A percentile compares a stretch with the other conserved stretches of the same genome.
Evolutionary conservation across 805 yeast species (phyloP).

Genomic region (Barnettozyma siamensis): DNA sequence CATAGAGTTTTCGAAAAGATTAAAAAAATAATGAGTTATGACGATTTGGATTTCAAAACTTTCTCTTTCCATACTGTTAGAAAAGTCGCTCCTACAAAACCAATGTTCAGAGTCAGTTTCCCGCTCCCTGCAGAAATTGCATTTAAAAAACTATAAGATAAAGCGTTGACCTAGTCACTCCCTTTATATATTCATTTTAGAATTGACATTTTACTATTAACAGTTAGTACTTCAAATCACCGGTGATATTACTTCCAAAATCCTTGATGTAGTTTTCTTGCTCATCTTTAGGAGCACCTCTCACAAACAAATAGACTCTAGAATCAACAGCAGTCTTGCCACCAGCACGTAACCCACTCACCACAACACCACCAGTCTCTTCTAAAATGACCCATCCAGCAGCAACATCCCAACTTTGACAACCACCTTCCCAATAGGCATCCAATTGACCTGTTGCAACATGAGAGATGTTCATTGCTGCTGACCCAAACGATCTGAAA

Average conservation of each 20-base stretch:
- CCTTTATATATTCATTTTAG: too few species aligned
- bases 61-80: slow-evolving; percentile 78
- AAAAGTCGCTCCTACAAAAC: slow-evolving; percentile 93
- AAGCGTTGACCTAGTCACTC: too few species aligned
- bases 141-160: slow-evolving; percentile 27
- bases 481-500: slow-evolving; percentile 55
- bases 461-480: slow-evolving; percentile 55
- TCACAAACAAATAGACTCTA: slow-evolving; percentile 52
- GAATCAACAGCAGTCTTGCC: slow-evolving; percentile 46
- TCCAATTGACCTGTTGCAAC: slow-evolving; percentile 56
- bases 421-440: slow-evolving; percentile 68
- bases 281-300: slow-evolving; percentile 39
- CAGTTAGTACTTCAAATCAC: slow-evolving; percentile 35
- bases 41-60: slow-evolving; percentile 40
- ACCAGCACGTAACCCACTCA: slow-evolving; percentile 46
- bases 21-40: slow-evolving; percentile 36
- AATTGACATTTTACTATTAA: neutral
- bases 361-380: slow-evolving; percentile 55
- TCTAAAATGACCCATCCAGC: slow-evolving; percentile 59
- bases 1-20: slow-evolving; percentile 57
- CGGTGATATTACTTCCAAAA: slow-evolving; percentile 46
- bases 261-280: slow-evolving; percentile 41
- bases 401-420: slow-evolving; percentile 65
- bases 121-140: slow-evolving; percentile 64
- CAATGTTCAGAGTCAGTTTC: slow-evolving; percentile 89